These are phyloP conservation scores for Fistulinella cinereoalba DNA, from an alignment of 1,284 basidiomycete genomes.

Conservation along the genomic window DNA sequence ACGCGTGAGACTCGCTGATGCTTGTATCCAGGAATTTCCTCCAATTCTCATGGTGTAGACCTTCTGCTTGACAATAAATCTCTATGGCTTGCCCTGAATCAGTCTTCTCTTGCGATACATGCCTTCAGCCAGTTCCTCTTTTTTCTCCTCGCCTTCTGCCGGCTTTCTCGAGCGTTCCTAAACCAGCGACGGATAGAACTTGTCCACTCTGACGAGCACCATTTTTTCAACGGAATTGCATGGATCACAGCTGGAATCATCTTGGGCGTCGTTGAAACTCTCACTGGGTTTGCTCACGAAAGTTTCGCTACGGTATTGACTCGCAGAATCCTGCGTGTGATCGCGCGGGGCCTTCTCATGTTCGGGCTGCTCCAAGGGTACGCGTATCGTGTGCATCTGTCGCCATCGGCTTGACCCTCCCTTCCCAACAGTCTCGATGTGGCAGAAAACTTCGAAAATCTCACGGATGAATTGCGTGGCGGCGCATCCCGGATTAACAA, in stretches of 20 bases:
- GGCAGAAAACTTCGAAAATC: conserved; percentile 41
- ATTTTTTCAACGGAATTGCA: conserved; percentile 55
- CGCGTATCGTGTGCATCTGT: conserved; percentile 16
- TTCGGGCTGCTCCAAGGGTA: conserved; percentile 67
- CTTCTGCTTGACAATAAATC: conserved; percentile 40
- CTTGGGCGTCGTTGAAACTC: conserved; percentile 60
- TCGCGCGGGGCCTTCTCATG: conserved; percentile 52
- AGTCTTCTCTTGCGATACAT: conserved; percentile 56
- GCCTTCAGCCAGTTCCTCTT: conserved; percentile 53
- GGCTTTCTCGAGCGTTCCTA: conserved; percentile 48
- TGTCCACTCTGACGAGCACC: conserved; percentile 43
- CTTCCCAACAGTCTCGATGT: conserved; percentile 39
- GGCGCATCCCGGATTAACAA: conserved; percentile 20
- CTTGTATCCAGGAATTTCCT: conserved; percentile 9
- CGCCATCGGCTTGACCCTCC: not conserved
- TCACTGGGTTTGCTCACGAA: conserved; percentile 57
- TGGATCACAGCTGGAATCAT: conserved; percentile 62
- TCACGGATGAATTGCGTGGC: conserved; percentile 38
- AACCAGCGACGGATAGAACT: conserved; percentile 52
- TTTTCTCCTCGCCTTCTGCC: conserved; percentile 57
- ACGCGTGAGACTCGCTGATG: conserved; percentile 7
- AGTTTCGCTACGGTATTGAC: conserved; percentile 52
- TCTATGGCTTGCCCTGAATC: conserved; percentile 57
- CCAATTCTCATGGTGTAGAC: conserved; percentile 36
- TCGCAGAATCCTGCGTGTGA: conserved; percentile 55